Evolutionary conservation across 1,284 basidiomycete species (phyloP).

Genomic region (Albatrellus sp.): DNA sequence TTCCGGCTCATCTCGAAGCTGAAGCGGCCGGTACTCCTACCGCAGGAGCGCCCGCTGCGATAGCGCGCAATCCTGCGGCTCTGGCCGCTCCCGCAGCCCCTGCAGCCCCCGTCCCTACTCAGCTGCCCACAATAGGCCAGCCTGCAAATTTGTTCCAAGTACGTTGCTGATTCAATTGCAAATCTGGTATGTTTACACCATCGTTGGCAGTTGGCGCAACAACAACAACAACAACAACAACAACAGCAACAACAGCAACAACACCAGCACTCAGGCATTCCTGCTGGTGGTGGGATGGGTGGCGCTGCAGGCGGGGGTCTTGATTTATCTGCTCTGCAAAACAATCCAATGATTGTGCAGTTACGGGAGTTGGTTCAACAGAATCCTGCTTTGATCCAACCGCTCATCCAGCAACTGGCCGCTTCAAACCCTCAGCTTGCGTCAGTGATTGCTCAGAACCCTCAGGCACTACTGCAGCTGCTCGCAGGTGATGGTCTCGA

Average conservation of each 20-base stretch:
- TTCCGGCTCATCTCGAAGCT: conserved; percentile 60
- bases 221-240: conserved; percentile 54
- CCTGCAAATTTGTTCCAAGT: conserved; percentile 69
- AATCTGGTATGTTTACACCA: conserved; percentile 1
- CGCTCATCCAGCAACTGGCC: conserved; percentile 75
- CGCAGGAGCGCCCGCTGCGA: conserved; percentile 23
- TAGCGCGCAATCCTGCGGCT: conserved; percentile 23
- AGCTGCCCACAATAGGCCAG: conserved; percentile 15
- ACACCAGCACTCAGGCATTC: conserved; percentile 21
- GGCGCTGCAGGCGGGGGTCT: conserved; percentile 25
- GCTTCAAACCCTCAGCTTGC: conserved; percentile 64
- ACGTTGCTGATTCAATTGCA: conserved; percentile 8
- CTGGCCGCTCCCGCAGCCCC: conserved; percentile 21
- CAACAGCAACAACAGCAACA: conserved; percentile 63
- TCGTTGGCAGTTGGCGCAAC: conserved; percentile 49
- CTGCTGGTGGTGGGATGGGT: conserved; percentile 21
- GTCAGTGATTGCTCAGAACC: conserved; percentile 53
- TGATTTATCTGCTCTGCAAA: conserved; percentile 42
- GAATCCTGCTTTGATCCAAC: conserved; percentile 72
- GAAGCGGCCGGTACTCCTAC: conserved; percentile 26
- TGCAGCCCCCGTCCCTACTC: conserved; percentile 19
- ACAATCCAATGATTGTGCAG: conserved; percentile 53
- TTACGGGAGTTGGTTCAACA: conserved; percentile 59
- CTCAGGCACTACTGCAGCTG: conserved; percentile 55
- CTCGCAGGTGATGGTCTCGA: conserved; percentile 35